Evolutionary conservation across 1,139 yeast species (phyloP).

Genomic region (Candida mesenterica): DNA sequence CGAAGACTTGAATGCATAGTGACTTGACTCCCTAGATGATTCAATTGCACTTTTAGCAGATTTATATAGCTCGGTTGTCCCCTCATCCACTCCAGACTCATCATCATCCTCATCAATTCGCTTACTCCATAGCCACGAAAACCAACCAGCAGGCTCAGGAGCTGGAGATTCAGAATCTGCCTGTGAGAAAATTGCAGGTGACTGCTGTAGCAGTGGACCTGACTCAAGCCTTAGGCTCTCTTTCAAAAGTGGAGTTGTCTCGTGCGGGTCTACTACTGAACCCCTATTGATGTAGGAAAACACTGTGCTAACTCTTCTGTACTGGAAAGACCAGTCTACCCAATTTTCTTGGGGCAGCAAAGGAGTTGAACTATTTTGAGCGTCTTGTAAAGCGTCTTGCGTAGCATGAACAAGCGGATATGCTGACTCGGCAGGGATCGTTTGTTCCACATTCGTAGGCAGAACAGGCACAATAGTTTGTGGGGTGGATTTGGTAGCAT

Average conservation of each 20-base stretch:
- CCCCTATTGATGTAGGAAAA: conserved; percentile 10
- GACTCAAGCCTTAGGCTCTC: conserved; percentile 3
- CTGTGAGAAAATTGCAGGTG: not conserved
- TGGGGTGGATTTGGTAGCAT: too few relatives aligned
- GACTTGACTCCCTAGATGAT: conserved; percentile 28
- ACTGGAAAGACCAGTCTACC: conserved; percentile 16
- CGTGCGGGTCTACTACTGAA: conserved; percentile 3
- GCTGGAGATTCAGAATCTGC: not conserved
- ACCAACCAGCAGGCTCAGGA: conserved; percentile 17
- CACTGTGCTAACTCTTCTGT: conserved; percentile 16
- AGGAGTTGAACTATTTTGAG: too few relatives aligned
- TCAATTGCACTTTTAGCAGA: conserved; percentile 39
- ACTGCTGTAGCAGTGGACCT: not conserved
- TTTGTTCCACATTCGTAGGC: too few relatives aligned
- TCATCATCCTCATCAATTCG: conserved; percentile 9
- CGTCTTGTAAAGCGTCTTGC: too few relatives aligned
- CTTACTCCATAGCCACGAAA: conserved; percentile 22
- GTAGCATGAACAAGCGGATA: too few relatives aligned
- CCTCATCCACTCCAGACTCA: conserved; percentile 11
- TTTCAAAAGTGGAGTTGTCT: conserved; percentile 12
- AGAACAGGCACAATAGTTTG: too few relatives aligned
- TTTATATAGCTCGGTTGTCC: conserved; percentile 25
- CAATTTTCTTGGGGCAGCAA: conserved; percentile 7
- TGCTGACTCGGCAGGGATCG: too few relatives aligned
- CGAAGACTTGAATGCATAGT: conserved; percentile 35